Evolutionary conservation across 2,329 filamentous ascomycete species (phyloP), one percentile per base, ranked within the genome.

Genomic region (Penicillium brevicompactum): DNA sequence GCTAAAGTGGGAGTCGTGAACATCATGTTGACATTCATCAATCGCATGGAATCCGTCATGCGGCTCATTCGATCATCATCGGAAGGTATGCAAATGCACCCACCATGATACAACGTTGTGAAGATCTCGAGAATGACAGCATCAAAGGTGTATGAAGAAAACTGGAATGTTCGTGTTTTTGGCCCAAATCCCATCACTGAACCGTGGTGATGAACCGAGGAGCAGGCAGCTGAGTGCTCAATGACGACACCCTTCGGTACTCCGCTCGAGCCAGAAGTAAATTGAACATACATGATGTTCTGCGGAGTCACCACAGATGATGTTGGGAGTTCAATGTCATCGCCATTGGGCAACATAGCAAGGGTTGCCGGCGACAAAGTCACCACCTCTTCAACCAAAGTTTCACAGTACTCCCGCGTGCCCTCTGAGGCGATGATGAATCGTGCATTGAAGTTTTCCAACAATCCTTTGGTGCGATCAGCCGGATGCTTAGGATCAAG

Each of bases 1-100:
- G 82, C 82, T 13, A 86, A 74, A 0, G 81, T 74, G 0, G 83
- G 80, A 0, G 84, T 87, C 67, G 86, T 77, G 64, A 82, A 80
- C 1, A 76, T 79, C 76, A 76, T 79, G 27, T 75, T 80, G 61
- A 54, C 65, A 13, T 64, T 49, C n/a, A 68, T 57, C 1, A 62
- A 30, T 2, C 49, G 32, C 14, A 59, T 57, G 9, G 41, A 13
- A n/a, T 8, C 21, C 54, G 31, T 55, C 14, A 48, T 62, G 61
- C 77, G 73, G 57, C 77, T 77, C 60, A 76, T 71, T 5, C 78
- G 73, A 8, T 77, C 72, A 53, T 71, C 56, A 56, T 76, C 64
- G 1, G 74, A 74, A 2, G 76, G 77, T 4, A 79, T 72, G 56
- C 76, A 80, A 18, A 80, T 61, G 18, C 71, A 74, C 4, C 76